Evolutionary conservation across 2,329 filamentous ascomycete species (phyloP).

Genomic region (Nothophoma quercina): DNA sequence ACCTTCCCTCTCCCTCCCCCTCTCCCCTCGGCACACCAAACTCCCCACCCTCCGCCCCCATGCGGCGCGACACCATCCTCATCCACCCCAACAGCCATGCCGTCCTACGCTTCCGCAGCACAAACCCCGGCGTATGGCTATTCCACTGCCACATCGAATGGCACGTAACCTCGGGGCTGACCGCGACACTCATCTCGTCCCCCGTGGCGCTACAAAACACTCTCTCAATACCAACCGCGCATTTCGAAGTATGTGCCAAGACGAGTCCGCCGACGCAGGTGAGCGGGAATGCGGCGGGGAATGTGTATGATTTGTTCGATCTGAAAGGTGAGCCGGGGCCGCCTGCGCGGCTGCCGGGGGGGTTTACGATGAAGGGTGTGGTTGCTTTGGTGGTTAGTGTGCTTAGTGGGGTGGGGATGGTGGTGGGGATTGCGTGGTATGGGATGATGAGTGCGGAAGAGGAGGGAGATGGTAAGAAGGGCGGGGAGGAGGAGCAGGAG

Average conservation of each 20-base stretch:
- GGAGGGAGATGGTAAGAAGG: too few species aligned
- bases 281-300: conserved; percentile 4
- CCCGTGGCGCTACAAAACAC: background rate
- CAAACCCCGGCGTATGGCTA: conserved; percentile 55
- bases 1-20: too few species aligned
- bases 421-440: conserved; percentile 12
- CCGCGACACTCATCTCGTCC: conserved; percentile 9
- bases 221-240: background rate
- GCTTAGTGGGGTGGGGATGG: background rate
- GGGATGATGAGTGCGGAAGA: too few species aligned
- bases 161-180: conserved; percentile 14
- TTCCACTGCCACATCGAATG: conserved; percentile 49
- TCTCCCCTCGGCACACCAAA: conserved; percentile 26
- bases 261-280: background rate
- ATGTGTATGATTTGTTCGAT: background rate
- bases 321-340: conserved; percentile 5
- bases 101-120: conserved; percentile 62
- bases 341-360: background rate
- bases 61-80: conserved; percentile 63
- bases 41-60: conserved; percentile 42
- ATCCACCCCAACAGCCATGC: conserved; percentile 63
- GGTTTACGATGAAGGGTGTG: conserved; percentile 3
- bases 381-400: conserved; percentile 1
- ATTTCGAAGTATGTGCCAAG: background rate
- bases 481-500: too few species aligned